Evolutionary conservation across 2,329 filamentous ascomycete genomes (phyloP), one percentile per base, ranked within the genome.

Genomic region (Parastagonospora nodorum): DNA sequence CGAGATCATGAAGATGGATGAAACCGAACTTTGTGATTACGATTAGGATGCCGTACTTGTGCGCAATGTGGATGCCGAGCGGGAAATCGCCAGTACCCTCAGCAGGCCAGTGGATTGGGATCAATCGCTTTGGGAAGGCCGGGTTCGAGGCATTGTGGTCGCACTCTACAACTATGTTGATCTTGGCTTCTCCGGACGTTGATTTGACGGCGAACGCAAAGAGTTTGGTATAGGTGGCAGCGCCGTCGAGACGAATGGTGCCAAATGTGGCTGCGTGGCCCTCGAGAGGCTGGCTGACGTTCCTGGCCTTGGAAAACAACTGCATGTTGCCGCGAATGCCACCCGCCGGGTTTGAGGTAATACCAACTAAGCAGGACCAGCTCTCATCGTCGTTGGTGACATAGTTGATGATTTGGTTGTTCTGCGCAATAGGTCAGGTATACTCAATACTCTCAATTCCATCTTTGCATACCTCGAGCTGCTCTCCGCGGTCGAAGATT

Each of bases 361-460:
- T 99, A 68, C 94, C 94, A 51, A 99, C 92, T 49, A 97, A 88
- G 28, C 95, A 92, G 87, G 96, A 96, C 94, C 94, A 99, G 78
- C 96, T 96, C 74, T 92, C 91, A 61, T 99, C 93, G 60, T 88
- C 86, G 75, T 93, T 97, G 65, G 95, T 90, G 64, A 93, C 91
- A 79, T 99, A 99, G 80, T 97, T 99, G 84, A 99, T 99, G 76
- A 99, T 99, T 85, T 99, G 94, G 77, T 91, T 95, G 61, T 88
- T 89, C 90, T 95, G 67, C 33, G 55, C 4, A 38, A 9, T 16
- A 44, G 45, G 52, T 61, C 47, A 58, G 57, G 39, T 24, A 5
- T 19, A 41, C 14, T 14, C 29, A 14, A 28, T 16, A 41, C 19
- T 16, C 39, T 24, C 27, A 43, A 42, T 24, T 24, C 37, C 32